Conservation (phyloP, 768 basidiomycete genomes). For the Hypholoma fasciculare region DNA sequence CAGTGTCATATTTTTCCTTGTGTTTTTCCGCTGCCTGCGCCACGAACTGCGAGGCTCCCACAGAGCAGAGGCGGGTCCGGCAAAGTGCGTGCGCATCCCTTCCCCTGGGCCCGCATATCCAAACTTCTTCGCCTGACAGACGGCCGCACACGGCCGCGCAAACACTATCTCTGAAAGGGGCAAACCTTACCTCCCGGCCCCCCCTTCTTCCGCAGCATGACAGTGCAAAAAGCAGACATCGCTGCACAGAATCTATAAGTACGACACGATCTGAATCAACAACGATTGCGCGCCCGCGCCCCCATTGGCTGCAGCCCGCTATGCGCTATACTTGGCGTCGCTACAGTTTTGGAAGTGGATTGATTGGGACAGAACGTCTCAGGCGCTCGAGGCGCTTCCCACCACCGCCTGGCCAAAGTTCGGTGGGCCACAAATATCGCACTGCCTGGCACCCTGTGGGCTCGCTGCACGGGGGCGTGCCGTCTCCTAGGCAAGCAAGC, state of each 20-base stretch:
- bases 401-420: background rate
- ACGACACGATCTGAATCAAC: background rate
- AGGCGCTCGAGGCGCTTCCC: background rate
- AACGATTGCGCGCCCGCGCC: background rate
- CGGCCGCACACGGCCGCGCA: no score
- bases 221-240: background rate
- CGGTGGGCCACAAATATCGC: background rate
- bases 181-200: no score
- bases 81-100: no score
- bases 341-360: background rate
- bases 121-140: no score
- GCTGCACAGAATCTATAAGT: background rate
- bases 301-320: background rate
- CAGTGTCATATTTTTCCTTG: no score
- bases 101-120: no score
- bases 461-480: background rate
- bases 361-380: background rate
- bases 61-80: no score
- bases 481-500: constrained; percentile 5
- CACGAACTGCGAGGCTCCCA: no score
- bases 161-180: no score
- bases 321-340: no score
- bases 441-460: background rate
- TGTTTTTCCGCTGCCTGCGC: no score
- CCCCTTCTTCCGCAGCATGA: background rate